Base-by-base conservation (phyloP, 345 rosid genomes). In the Pistacia integerrima region DNA sequence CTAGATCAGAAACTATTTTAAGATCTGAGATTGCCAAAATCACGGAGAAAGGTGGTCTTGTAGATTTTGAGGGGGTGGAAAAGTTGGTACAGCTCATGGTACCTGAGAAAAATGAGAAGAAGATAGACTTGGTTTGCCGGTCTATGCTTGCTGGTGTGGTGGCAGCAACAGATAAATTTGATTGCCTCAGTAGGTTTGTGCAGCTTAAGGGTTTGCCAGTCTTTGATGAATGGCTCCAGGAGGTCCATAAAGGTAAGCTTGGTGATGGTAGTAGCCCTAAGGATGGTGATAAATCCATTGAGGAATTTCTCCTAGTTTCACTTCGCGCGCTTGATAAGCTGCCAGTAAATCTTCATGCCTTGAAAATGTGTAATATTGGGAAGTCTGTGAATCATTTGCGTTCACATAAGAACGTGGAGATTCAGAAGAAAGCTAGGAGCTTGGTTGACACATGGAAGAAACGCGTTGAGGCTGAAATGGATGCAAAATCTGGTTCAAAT, bases 191-290 rank as follows among this genome's bases (percentile, higher is more conserved):
- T 76, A 81, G 76, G 67, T 95, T 95, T 80, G 94, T 95, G 64
- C 97, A 90, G 88, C 92, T 87, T 7, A 89, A 78, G 86, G 99
- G 99, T 51, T 82, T 93, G 79, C 87, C 92, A 58, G 91, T 92
- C 3, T 88, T 95, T 80, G 98, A 95, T 84, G 99, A 90, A 66
- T 95, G 99, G 99, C 93, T 95, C 28, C 99, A 95, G 83, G 98
- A 95, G 82, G 84, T 93, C 70, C 99, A 93, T 66, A 93, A 86
- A 81, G 96, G 98, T 73, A 93, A 92, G 81, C 67, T 84, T 68
- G 94, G 98, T 64, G 93, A 93, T 82, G 88, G 76, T 79, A 59
- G 85, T 60, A 76, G 92, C 80, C 85, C 85, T 70, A 93, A 84
- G 85, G 98, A 93, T 36, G 77, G 64, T 73, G 98, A 91, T 70